phyloP scores from a whole-genome alignment of 2,329 filamentous ascomycete species.

The Pestalotiopsis sp. region DNA sequence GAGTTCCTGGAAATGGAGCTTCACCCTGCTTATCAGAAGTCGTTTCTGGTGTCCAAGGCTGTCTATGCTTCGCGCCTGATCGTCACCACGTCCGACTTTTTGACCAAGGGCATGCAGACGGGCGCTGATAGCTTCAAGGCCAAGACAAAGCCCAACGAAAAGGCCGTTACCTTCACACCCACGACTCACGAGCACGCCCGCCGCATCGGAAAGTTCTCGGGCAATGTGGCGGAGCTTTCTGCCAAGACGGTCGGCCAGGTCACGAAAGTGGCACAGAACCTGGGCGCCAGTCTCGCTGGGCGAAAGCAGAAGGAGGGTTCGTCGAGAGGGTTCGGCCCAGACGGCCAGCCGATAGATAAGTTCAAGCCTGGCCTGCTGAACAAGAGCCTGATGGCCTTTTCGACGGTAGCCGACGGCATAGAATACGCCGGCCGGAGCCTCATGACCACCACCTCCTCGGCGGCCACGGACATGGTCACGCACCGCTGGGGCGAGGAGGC shows the following conservation, averaged over 20 bases:
- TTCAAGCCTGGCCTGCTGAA: conserved; percentile 95
- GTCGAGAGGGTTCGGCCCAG: conserved; percentile 65
- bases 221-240: conserved; percentile 76
- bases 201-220: conserved; percentile 86
- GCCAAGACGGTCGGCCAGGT: conserved; percentile 87
- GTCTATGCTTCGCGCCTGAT: conserved; percentile 88
- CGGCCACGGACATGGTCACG: conserved; percentile 84
- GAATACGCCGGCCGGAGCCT: conserved; percentile 83
- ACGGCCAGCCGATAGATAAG: conserved; percentile 63
- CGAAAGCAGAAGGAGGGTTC: conserved; percentile 51
- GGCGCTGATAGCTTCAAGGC: conserved; percentile 81
- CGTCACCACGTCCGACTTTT: conserved; percentile 80
- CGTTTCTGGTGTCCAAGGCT: conserved; percentile 82
- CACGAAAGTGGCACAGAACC: conserved; percentile 82
- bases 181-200: conserved; percentile 83
- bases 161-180: conserved; percentile 86
- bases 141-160: conserved; percentile 74
- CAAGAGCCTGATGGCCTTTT: conserved; percentile 95
- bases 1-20: conserved; percentile 77
- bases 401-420: conserved; percentile 90
- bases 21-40: conserved; percentile 91
- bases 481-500: conserved; percentile 90
- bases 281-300: conserved; percentile 75
- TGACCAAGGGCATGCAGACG: conserved; percentile 76
- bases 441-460: conserved; percentile 71